Conservation (phyloP, 2,329 filamentous ascomycete species). For the Ascochyta clinopodiicola region DNA sequence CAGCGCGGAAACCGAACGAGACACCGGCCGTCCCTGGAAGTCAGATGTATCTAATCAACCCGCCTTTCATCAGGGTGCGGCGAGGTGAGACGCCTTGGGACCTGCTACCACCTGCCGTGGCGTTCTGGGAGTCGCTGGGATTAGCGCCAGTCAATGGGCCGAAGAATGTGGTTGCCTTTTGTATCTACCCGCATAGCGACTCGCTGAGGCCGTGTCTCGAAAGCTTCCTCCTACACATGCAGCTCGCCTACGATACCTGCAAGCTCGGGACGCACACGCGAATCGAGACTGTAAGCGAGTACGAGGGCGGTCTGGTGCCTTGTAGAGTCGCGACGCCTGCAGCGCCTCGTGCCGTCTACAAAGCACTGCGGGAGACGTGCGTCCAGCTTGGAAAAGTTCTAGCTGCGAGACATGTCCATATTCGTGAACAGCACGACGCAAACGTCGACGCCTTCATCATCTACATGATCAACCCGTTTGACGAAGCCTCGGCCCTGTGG, state of each 20-base stretch:
- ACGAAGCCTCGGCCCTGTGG: slow-evolving; percentile 64
- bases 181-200: slow-evolving; percentile 71
- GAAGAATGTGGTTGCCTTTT: slow-evolving; percentile 75
- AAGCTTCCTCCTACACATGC: slow-evolving; percentile 71
- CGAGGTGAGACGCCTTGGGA: slow-evolving; percentile 74
- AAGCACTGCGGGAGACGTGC: slow-evolving; percentile 43
- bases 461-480: slow-evolving; percentile 76
- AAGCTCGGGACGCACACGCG: slow-evolving; percentile 71
- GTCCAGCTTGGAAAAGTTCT: slow-evolving; percentile 52
- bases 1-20: slow-evolving; percentile 42
- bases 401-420: slow-evolving; percentile 41
- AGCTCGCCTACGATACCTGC: slow-evolving; percentile 74
- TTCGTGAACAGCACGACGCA: slow-evolving; percentile 48
- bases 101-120: slow-evolving; percentile 74
- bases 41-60: slow-evolving; percentile 58
- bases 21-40: slow-evolving; percentile 32
- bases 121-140: slow-evolving; percentile 83
- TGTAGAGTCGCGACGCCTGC: slow-evolving; percentile 26
- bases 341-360: slow-evolving; percentile 35
- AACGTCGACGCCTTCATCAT: slow-evolving; percentile 69
- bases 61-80: slow-evolving; percentile 75
- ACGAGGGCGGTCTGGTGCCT: slow-evolving; percentile 44
- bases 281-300: slow-evolving; percentile 48
- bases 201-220: slow-evolving; percentile 67
- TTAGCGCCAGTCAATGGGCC: slow-evolving; percentile 72